Conservation (phyloP, 2,329 filamentous ascomycete genomes). For the Lanzia echinophila region DNA sequence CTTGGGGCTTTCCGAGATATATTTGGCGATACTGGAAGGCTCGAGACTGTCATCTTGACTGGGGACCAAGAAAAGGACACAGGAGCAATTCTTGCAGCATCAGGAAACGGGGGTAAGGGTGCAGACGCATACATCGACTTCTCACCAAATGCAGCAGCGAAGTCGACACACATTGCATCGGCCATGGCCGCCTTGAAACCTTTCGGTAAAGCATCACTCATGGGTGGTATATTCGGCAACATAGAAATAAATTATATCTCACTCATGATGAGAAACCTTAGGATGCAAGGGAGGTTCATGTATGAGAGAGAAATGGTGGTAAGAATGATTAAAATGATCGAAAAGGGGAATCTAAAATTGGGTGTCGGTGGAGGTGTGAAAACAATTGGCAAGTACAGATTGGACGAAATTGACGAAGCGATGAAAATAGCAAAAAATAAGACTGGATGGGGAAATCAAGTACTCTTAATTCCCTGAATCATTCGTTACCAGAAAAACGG, state of each 20-base stretch:
- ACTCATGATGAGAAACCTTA: slow-evolving; percentile 12
- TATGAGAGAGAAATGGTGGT: slow-evolving; percentile 9
- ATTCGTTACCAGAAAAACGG: slow-evolving; percentile 3
- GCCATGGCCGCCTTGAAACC: slow-evolving; percentile 9
- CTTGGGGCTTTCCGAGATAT: slow-evolving; percentile 21
- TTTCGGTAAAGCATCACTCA: slow-evolving; percentile 7
- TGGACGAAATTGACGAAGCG: slow-evolving; percentile 9
- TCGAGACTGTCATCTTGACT: slow-evolving; percentile 7
- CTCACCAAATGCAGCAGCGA: slow-evolving; percentile 9
- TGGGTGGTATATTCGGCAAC: slow-evolving; percentile 12
- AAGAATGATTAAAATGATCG: slow-evolving; percentile 11
- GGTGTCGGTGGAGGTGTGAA: slow-evolving; percentile 3
- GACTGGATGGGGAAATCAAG: slow-evolving; percentile 10
- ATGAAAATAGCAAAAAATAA: slow-evolving; percentile 8
- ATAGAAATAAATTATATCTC: slow-evolving; percentile 9
- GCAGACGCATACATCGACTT: slow-evolving; percentile 15
- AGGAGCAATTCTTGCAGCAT: not conserved
- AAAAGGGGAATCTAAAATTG: slow-evolving; percentile 15
- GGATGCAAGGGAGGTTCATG: slow-evolving; percentile 10
- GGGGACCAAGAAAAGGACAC: slow-evolving; percentile 7
- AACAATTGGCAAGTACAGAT: slow-evolving; percentile 9
- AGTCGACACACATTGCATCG: slow-evolving; percentile 8
- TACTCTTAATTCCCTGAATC: slow-evolving; percentile 6
- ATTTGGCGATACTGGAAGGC: not conserved
- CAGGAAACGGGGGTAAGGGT: slow-evolving; percentile 7